Conservation (phyloP, 75 land plant species). For the Pinus tabuliformis region DNA sequence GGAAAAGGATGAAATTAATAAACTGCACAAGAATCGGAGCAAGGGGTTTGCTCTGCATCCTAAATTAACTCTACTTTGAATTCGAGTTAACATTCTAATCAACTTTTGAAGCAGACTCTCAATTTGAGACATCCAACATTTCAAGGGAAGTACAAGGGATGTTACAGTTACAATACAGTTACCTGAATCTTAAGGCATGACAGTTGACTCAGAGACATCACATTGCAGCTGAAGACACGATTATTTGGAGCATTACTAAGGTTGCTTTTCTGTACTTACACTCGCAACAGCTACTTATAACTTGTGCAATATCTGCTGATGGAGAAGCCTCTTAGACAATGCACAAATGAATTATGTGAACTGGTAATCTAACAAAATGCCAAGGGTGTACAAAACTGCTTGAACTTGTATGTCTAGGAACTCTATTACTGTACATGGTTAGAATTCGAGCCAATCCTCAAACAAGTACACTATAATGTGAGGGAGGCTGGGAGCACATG, state of each 20-base stretch:
- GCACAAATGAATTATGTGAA: not conserved
- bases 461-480: not conserved
- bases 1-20: slow-evolving; percentile 2
- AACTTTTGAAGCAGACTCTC: not conserved
- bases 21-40: not conserved
- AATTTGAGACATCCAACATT: not conserved
- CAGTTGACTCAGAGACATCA: not conserved
- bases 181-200: not conserved
- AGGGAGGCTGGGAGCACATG: no score
- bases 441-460: not conserved
- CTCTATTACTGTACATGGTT: not conserved
- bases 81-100: not conserved
- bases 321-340: not conserved
- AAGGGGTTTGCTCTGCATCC: not conserved
- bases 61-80: not conserved
- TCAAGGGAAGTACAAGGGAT: not conserved
- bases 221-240: not conserved
- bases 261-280: not conserved
- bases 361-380: not conserved
- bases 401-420: not conserved
- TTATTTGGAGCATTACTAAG: not conserved
- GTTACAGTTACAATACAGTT: not conserved
- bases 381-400: not conserved
- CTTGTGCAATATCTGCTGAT: not conserved
- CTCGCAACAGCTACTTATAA: not conserved